Conservation (phyloP, 2,329 filamentous ascomycete species). For the Xenoacremonium recifei region DNA sequence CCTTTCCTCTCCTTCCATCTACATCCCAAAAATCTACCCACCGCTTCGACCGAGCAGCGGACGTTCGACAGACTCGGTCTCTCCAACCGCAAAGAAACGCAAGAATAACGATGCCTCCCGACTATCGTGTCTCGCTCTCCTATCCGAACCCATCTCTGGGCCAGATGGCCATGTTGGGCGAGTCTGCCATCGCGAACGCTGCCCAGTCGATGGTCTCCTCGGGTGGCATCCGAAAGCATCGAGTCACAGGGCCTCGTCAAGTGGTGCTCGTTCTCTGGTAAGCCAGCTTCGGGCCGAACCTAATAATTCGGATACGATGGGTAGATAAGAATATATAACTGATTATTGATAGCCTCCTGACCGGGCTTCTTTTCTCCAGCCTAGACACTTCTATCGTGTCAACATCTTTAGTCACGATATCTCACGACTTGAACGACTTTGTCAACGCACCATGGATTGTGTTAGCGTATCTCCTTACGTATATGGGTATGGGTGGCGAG, state of each 20-base stretch:
- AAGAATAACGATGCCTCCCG: slow-evolving; percentile 28
- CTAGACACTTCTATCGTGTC: slow-evolving; percentile 59
- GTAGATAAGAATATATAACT: too few species aligned
- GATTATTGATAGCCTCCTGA: slow-evolving; percentile 40
- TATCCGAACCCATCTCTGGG: slow-evolving; percentile 33
- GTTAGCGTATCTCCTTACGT: slow-evolving; percentile 55
- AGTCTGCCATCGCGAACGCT: slow-evolving; percentile 3
- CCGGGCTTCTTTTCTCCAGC: slow-evolving; percentile 55
- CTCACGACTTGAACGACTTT: slow-evolving; percentile 50
- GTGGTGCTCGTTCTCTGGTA: slow-evolving; percentile 36
- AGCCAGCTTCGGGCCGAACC: too few species aligned
- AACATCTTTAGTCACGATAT: slow-evolving; percentile 57
- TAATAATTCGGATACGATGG: too few species aligned
- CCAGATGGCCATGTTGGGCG: slow-evolving; percentile 25
- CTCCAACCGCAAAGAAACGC: too few species aligned
- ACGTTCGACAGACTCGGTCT: too few species aligned
- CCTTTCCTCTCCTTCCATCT: neutral
- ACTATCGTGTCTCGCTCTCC: slow-evolving; percentile 29
- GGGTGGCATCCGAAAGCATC: slow-evolving; percentile 22
- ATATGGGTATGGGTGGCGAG: slow-evolving; percentile 47
- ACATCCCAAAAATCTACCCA: neutral
- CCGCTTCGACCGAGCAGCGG: neutral
- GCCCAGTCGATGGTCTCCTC: slow-evolving; percentile 5
- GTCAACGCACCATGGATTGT: slow-evolving; percentile 54
- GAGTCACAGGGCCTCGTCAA: slow-evolving; percentile 26